These are phyloP conservation scores for Leishmania amazonensis DNA, from an alignment of 208 protist genomes.

Conservation along the genomic window DNA sequence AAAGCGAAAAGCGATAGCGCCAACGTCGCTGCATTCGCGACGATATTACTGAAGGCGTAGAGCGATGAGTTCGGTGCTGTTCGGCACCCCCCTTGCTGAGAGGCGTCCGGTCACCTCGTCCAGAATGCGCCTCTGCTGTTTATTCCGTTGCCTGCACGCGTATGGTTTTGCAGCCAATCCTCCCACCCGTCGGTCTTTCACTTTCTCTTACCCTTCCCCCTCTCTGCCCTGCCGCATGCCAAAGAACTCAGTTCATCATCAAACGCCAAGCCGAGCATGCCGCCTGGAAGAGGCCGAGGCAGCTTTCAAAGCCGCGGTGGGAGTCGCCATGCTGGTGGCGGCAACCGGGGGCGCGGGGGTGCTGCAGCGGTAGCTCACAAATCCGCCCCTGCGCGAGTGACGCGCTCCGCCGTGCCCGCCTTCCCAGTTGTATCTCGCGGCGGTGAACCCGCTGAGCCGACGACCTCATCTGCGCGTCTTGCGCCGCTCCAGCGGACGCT, in stretches of 20 bases:
- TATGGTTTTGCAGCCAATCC: neutral
- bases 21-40: neutral
- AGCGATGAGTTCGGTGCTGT: neutral
- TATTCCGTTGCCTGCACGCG: neutral
- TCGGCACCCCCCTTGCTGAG: neutral
- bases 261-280: constrained; percentile 16
- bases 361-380: constrained; percentile 3
- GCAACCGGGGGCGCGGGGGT: constrained; percentile 1
- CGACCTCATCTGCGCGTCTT: neutral
- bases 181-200: too few relatives aligned
- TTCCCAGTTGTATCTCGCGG: constrained; percentile 39
- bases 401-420: constrained; percentile 29
- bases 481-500: neutral
- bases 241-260: constrained; percentile 1
- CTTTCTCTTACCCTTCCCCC: neutral
- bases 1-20: neutral
- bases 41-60: neutral
- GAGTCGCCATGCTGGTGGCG: constrained; percentile 9
- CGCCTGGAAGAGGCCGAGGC: constrained; percentile 33
- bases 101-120: neutral
- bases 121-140: neutral
- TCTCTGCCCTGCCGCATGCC: neutral
- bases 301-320: constrained; percentile 17
- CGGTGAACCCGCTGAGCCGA: neutral
- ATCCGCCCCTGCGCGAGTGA: constrained; percentile 10